phyloP scores from a whole-genome alignment of 2,329 filamentous ascomycete genomes.

The Aspergillus viridinutans region DNA sequence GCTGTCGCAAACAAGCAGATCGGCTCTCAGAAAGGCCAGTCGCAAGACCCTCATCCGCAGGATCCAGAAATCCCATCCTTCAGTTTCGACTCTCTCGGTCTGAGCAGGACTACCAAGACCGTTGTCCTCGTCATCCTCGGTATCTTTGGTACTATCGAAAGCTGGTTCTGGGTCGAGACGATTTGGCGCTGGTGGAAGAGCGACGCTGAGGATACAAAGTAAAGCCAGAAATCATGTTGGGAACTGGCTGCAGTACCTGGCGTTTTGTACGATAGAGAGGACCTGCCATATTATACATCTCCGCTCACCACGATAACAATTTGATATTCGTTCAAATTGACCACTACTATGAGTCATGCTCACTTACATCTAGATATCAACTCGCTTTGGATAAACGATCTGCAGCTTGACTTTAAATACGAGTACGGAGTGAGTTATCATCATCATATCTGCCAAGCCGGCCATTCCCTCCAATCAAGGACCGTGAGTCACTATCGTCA shows the following conservation, averaged over 20 bases:
- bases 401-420: neutral
- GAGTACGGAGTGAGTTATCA: neutral
- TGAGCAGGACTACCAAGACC: conserved; percentile 25
- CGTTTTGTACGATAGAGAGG: neutral
- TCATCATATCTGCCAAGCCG: neutral
- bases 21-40: neutral
- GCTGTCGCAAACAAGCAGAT: neutral
- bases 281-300: neutral
- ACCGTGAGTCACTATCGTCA: neutral
- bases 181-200: conserved; percentile 22
- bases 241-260: neutral
- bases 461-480: neutral
- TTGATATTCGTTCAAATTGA: neutral
- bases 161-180: conserved; percentile 29
- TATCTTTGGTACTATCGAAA: conserved; percentile 32
- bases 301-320: neutral
- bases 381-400: neutral
- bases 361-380: too few species aligned
- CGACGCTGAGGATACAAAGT: neutral
- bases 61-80: conserved; percentile 1
- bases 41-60: neutral
- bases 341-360: neutral
- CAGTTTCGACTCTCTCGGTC: conserved; percentile 25
- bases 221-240: neutral
- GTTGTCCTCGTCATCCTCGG: conserved; percentile 23